Conservation (phyloP, 768 basidiomycete species). For the Amanita exitialis region DNA sequence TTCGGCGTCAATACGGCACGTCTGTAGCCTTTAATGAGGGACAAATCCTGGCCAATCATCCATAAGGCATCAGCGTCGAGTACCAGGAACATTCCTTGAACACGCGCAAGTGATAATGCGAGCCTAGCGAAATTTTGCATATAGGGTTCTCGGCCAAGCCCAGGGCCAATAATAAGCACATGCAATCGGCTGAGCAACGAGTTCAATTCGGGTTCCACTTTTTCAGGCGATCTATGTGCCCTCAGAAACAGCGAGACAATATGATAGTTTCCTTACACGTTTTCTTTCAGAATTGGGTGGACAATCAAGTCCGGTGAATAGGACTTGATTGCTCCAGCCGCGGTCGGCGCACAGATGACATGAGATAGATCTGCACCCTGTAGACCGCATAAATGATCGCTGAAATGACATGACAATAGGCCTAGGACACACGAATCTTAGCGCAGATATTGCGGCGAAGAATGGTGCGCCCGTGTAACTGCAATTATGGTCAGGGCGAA, state of each 20-base stretch:
- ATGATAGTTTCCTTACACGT: slow-evolving; percentile 33
- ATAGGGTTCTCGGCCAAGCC: slow-evolving; percentile 82
- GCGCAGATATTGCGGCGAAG: slow-evolving; percentile 87
- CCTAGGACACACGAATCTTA: slow-evolving; percentile 56
- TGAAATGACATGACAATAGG: background rate
- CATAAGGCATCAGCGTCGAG: slow-evolving; percentile 91
- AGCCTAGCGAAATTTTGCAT: slow-evolving; percentile 80
- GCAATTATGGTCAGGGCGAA: background rate
- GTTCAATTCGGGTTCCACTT: slow-evolving; percentile 42
- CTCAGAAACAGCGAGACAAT: background rate
- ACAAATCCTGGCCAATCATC: slow-evolving; percentile 67
- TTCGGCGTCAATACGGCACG: slow-evolving; percentile 91
- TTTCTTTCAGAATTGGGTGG: slow-evolving; percentile 78
- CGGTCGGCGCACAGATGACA: slow-evolving; percentile 92
- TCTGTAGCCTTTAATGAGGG: slow-evolving; percentile 73
- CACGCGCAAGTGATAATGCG: slow-evolving; percentile 66
- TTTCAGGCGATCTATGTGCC: slow-evolving; percentile 31
- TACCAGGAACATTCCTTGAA: slow-evolving; percentile 77
- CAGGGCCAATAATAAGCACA: slow-evolving; percentile 89
- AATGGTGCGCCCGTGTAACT: slow-evolving; percentile 97
- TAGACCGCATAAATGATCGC: background rate
- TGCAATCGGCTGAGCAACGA: slow-evolving; percentile 80
- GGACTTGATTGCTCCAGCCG: slow-evolving; percentile 89
- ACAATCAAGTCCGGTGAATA: slow-evolving; percentile 98
- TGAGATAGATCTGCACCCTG: slow-evolving; percentile 93